Conservation (phyloP, 2,329 filamentous ascomycete species). For the Claviceps sp. region DNA sequence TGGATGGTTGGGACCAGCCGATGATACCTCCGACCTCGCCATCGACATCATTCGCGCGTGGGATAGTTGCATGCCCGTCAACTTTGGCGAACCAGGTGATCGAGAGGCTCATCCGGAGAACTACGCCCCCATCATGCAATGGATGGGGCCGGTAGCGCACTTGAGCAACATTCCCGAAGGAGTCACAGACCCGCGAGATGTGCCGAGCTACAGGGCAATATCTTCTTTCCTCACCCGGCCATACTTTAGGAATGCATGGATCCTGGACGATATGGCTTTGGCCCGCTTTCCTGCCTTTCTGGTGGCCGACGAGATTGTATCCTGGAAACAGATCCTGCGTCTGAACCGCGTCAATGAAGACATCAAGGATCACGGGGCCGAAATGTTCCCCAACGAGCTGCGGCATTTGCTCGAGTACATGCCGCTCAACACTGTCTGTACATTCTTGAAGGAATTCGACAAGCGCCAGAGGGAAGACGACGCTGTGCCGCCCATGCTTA, state of each 20-base stretch:
- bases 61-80: constrained; percentile 17
- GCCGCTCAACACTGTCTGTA: constrained; percentile 8
- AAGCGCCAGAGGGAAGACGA: constrained; percentile 5
- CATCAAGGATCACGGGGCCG: constrained; percentile 18
- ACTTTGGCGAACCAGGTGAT: constrained; percentile 22
- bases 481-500: constrained; percentile 3
- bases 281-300: constrained; percentile 19
- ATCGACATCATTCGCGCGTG: constrained; percentile 14
- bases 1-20: constrained; percentile 19
- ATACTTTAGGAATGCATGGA: constrained; percentile 23
- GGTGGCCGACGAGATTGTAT: constrained; percentile 21
- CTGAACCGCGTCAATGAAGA: constrained; percentile 23
- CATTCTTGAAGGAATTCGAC: constrained; percentile 9
- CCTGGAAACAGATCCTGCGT: constrained; percentile 22
- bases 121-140: constrained; percentile 19
- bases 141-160: constrained; percentile 16
- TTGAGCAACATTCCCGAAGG: constrained; percentile 12
- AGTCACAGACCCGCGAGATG: constrained; percentile 10
- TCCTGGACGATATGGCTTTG: constrained; percentile 22
- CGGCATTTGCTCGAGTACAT: constrained; percentile 9
- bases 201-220: constrained; percentile 12
- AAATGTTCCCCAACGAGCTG: constrained; percentile 16
- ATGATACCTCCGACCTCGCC: constrained; percentile 14
- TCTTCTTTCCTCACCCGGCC: constrained; percentile 17
- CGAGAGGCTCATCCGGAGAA: constrained; percentile 18